Percentiles rank a stretch among this genome's conserved stretches.
These are phyloP conservation scores for Avicennia marina DNA, from an alignment of 257 asterid species.

Conservation along the genomic window DNA sequence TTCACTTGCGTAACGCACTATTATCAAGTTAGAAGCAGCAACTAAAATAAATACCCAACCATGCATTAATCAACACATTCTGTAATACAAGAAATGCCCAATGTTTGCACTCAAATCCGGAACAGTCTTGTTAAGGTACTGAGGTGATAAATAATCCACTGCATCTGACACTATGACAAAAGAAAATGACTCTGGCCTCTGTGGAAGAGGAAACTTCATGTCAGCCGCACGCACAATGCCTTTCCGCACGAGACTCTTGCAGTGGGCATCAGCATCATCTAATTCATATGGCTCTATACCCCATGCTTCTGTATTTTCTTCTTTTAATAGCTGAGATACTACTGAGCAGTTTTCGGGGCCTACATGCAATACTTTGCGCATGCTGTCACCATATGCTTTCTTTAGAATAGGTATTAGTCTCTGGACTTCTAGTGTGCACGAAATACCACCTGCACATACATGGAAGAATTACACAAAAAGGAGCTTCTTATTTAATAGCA, in stretches of 20 bases:
- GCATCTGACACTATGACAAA: conserved; percentile 89
- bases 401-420: conserved; percentile 54
- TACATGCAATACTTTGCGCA: conserved; percentile 71
- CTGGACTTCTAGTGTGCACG: conserved; percentile 61
- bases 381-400: conserved; percentile 69
- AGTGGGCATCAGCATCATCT: conserved; percentile 60
- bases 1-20: too few species aligned
- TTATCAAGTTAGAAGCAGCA: too few species aligned
- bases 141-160: conserved; percentile 76
- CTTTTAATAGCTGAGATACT: conserved; percentile 61
- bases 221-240: conserved; percentile 79
- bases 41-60: too few species aligned
- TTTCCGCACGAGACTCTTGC: conserved; percentile 58
- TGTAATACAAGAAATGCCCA: too few species aligned
- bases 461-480: not conserved
- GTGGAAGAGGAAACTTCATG: conserved; percentile 82
- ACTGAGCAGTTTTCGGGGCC: conserved; percentile 84
- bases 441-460: conserved; percentile 48
- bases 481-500: not conserved
- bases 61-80: too few species aligned
- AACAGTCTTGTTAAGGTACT: conserved; percentile 78
- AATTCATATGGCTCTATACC: conserved; percentile 89
- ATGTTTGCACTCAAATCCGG: too few species aligned
- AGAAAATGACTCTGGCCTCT: conserved; percentile 72
- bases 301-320: conserved; percentile 83